Conservation (phyloP, 805 yeast genomes). For the Pachysolen tannophilus region DNA sequence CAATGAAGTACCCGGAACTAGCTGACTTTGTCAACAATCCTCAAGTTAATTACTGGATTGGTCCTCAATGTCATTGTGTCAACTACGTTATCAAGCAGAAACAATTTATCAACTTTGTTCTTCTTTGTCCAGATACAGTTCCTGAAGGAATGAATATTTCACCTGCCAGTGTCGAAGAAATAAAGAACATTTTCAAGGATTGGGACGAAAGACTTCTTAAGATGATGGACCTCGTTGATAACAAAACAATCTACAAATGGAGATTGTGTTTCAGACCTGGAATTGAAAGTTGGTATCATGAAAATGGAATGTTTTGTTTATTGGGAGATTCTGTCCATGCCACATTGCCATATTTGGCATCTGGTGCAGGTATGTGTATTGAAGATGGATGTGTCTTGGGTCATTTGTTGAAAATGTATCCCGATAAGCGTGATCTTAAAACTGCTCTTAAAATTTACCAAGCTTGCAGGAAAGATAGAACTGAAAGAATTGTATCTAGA, state of each 20-base stretch:
- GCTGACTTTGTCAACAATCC: constrained; percentile 14
- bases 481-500: constrained; percentile 18
- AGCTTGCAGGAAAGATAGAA: constrained; percentile 17
- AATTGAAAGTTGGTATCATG: constrained; percentile 20
- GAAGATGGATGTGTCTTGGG: constrained; percentile 26
- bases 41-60: constrained; percentile 25
- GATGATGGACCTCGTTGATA: constrained; percentile 15
- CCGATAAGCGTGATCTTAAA: constrained; percentile 15
- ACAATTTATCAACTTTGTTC: too few species aligned
- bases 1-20: constrained; percentile 15
- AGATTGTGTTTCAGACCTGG: constrained; percentile 19
- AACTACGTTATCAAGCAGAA: too few species aligned
- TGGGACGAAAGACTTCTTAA: constrained; percentile 21
- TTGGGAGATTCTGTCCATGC: constrained; percentile 27
- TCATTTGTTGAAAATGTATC: constrained; percentile 14
- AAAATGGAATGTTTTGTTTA: constrained; percentile 17
- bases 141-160: too few species aligned
- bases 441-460: constrained; percentile 15
- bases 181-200: too few species aligned
- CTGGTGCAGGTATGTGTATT: constrained; percentile 26
- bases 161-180: too few species aligned
- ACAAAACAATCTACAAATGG: constrained; percentile 19
- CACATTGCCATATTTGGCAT: constrained; percentile 24
- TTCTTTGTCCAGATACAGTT: too few species aligned
- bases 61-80: constrained; percentile 23